Evolutionary conservation across 768 basidiomycete genomes (phyloP).

Genomic region (Phaffia tasmanica): DNA sequence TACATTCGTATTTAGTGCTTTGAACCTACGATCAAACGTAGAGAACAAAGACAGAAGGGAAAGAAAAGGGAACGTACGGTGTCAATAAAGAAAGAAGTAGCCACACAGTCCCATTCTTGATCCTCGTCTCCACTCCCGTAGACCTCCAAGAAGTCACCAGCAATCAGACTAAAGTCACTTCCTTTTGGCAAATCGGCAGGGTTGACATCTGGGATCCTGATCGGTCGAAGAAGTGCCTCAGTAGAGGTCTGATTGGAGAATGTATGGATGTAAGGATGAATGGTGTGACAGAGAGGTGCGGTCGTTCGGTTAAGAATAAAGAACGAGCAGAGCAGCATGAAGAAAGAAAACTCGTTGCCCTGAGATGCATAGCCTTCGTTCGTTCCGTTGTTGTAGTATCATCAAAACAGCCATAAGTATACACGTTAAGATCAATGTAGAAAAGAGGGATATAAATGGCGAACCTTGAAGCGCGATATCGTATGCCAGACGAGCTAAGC

Average conservation of each 20-base stretch:
- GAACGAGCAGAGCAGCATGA: constrained; percentile 61
- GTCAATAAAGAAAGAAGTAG: constrained; percentile 97
- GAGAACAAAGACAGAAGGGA: background rate
- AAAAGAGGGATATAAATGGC: constrained; percentile 24
- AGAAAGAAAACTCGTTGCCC: constrained; percentile 55
- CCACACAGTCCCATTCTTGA: constrained; percentile 67
- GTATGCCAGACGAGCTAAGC: constrained; percentile 75
- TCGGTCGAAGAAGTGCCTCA: constrained; percentile 51
- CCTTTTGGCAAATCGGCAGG: constrained; percentile 53
- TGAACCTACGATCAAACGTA: too few species aligned
- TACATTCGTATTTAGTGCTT: too few species aligned
- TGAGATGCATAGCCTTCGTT: constrained; percentile 71
- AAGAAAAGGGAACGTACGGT: constrained; percentile 48
- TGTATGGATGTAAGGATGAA: constrained; percentile 84
- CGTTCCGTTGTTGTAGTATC: background rate
- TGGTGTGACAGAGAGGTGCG: constrained; percentile 42
- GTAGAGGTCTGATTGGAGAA: constrained; percentile 66
- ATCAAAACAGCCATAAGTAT: background rate
- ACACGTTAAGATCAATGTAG: background rate
- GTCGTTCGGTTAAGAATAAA: constrained; percentile 62
- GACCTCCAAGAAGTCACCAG: constrained; percentile 90
- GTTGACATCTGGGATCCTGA: constrained; percentile 71
- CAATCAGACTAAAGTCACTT: constrained; percentile 55
- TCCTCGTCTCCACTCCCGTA: constrained; percentile 52
- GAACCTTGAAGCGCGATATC: constrained; percentile 72